Evolutionary conservation across 2,329 filamentous ascomycete species (phyloP), one percentile per base, ranked within the genome.

Genomic region (Aciculosporium take): DNA sequence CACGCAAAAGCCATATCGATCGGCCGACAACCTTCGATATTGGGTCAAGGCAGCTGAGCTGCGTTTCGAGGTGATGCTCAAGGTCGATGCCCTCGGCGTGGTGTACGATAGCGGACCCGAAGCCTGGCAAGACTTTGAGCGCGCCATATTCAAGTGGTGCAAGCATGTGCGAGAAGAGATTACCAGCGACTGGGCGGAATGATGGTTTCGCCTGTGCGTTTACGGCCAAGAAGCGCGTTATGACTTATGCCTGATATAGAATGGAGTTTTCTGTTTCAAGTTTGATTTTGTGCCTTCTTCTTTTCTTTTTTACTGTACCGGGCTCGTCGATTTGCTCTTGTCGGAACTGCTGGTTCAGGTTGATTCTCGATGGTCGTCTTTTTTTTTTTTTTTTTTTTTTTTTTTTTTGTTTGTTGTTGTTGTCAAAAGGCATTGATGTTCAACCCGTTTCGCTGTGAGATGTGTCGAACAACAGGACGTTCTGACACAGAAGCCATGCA

Each of bases 1-100:
- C 59, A 89, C 91, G 8, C 80, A 78, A 45, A 96, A 96, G 63
- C 91, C 91, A 0, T 98, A 98, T 59, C 81, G 91, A 37, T 81
- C 81, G 47, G 86, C 88, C 3, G 91, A 98, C 52, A 98, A 98
- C 58, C 70, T 98, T 46, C 77, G 87, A 31, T 98, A 83, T 67
- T 98, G 91, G 89, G 75, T 84, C 62, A 98, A 98, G 66, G 91
- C 89, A 1, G 87, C 88, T 7, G 88, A 98, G 64, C 69, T 96
- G 44, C 78, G 91, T 42, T 98, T 89, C 80, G 91, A 96, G 62
- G 75, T 88, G 30, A 74, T 83, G 50, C 68, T 96, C 39, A 76
- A 81, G 48, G 71, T 94, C 41, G 86, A 95, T 54, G 85, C 89
- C 18, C 80, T 93, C 61, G 86, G 81, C 23, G 74, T 95, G 7